Evolutionary conservation across 2,329 filamentous ascomycete genomes (phyloP), one percentile per base, ranked within the genome.

Genomic region (Teratosphaeria nubilosa): DNA sequence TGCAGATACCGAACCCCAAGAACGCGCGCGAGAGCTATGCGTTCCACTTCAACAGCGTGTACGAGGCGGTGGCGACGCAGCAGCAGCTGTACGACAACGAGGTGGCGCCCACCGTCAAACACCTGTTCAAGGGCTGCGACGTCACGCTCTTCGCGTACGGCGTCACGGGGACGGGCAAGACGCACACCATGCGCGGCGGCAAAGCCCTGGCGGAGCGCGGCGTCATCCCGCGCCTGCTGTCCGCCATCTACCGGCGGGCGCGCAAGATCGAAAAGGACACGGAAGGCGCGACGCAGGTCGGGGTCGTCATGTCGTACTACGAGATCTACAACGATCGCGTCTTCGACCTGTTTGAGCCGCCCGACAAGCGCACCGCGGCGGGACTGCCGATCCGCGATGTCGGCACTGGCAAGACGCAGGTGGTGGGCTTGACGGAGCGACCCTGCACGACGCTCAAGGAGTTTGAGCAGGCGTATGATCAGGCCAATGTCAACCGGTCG

Each of bases 271-370:
- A 72, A 37, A 68, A 69, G 53, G 65, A 67, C 54, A 73, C 69
- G 3, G 90, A 94, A 5, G 66, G 65, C 24, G 64, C 62, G 54
- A 91, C 87, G 71, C 61, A 87, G 81, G 64, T 99, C 90, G 92
- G 87, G 56, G 78, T 99, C 68, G 95, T 88, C 72, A 95, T 94
- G 27, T 96, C 91, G 2, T 73, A 72, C 57, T 67, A 64, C 50
- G 63, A 99, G 78, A 99, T 99, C 65, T 99, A 99, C 77, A 97
- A 99, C 71, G 94, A 99, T 74, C 88, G 94, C 69, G 80, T 99
- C 20, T 86, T 92, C 67, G 94, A 99, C 77, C 80, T 99, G 7
- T 81, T 99, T 51, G 77, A 96, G 71, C 80, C 90, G 0, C 87
- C 86, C 0, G 91, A 96, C 72, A 95, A 91, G 76, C 87, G 94